Percentiles rank a stretch among this genome's conserved stretches.
phyloP scores from a whole-genome alignment of 148 eudicot genomes.

The Rhododendron vialii region DNA sequence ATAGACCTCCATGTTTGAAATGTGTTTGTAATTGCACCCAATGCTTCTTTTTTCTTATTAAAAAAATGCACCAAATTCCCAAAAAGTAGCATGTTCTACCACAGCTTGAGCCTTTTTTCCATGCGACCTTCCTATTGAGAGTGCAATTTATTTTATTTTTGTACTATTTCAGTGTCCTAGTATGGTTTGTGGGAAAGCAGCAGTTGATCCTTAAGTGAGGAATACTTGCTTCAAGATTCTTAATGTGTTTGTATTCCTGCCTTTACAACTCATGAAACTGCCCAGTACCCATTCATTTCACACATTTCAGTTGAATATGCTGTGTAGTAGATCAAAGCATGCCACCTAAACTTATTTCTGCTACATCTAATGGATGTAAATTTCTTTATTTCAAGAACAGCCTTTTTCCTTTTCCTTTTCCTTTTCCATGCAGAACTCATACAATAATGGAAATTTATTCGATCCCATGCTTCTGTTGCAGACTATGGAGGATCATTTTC shows the following conservation, averaged over 20 bases:
- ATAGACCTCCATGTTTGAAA: background rate
- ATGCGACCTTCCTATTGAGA: background rate
- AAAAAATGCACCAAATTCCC: background rate
- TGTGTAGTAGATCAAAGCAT: background rate
- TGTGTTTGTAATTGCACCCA: background rate
- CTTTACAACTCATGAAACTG: background rate
- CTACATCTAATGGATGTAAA: background rate
- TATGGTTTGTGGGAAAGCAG: background rate
- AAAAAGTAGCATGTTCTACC: background rate
- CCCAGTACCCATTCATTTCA: background rate
- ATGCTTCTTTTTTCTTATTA: background rate
- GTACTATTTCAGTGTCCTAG: background rate
- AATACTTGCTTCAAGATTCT: background rate
- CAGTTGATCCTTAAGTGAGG: background rate
- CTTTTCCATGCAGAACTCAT: background rate
- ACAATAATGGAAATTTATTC: conserved; percentile 1
- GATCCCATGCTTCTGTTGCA: conserved; percentile 25
- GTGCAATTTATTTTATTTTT: background rate
- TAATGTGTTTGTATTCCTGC: background rate
- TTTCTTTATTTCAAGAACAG: background rate
- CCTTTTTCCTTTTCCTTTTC: background rate
- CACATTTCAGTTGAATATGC: background rate
- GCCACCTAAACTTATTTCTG: background rate
- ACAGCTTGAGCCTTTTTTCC: background rate
- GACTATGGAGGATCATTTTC: conserved; percentile 86